phyloP scores from a whole-genome alignment of 768 basidiomycete species.

The Kwoniella dendrophila region DNA sequence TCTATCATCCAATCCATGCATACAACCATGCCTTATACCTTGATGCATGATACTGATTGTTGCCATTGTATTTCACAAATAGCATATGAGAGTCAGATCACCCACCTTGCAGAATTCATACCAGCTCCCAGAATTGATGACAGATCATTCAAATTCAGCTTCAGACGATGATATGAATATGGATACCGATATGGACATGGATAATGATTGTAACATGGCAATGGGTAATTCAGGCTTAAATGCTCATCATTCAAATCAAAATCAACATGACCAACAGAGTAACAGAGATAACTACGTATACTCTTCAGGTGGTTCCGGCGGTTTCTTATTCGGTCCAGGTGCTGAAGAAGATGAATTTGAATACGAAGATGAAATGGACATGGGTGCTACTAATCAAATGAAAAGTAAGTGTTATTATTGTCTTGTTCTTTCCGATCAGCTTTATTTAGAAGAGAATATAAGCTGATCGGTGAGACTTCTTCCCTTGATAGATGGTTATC shows the following conservation, averaged over 20 bases:
- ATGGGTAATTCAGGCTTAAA: slow-evolving; percentile 13
- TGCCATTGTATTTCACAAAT: not conserved
- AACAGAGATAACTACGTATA: slow-evolving; percentile 27
- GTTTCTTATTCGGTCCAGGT: slow-evolving; percentile 49
- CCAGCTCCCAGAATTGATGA: slow-evolving; percentile 37
- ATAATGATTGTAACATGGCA: slow-evolving; percentile 32
- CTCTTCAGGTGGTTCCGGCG: slow-evolving; percentile 35
- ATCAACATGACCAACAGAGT: slow-evolving; percentile 8
- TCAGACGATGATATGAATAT: slow-evolving; percentile 46
- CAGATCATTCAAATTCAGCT: slow-evolving; percentile 45
- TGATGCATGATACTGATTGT: slow-evolving; percentile 6
- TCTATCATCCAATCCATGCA: not conserved
- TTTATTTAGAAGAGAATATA: not conserved
- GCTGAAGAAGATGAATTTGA: slow-evolving; percentile 47
- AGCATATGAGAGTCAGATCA: slow-evolving; percentile 45
- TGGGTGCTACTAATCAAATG: slow-evolving; percentile 21
- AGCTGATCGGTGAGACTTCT: slow-evolving; percentile 1
- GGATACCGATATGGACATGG: slow-evolving; percentile 38
- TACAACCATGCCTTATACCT: too few species aligned
- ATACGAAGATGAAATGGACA: slow-evolving; percentile 20
- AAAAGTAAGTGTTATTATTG: slow-evolving; percentile 9
- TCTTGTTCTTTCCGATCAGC: not conserved
- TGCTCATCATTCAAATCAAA: slow-evolving; percentile 2
- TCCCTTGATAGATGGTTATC: slow-evolving; percentile 15
- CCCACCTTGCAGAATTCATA: slow-evolving; percentile 30